Evolutionary conservation across 164 flowering plant genomes (phyloP).

Genomic region (Santalum album): DNA sequence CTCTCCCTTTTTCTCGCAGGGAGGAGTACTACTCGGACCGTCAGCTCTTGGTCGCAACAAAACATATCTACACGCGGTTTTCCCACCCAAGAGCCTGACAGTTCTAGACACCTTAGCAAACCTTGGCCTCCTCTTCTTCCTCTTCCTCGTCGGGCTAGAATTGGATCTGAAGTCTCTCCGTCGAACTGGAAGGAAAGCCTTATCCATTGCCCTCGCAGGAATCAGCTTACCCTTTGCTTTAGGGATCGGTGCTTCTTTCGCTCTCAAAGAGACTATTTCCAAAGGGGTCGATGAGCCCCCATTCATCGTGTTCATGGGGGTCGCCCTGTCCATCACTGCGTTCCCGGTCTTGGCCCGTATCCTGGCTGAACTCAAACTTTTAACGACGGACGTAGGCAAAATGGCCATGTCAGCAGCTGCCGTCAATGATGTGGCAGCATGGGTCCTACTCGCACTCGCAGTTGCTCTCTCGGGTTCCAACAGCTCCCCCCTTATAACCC

Average conservation of each 20-base stretch:
- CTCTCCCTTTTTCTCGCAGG: too few species aligned
- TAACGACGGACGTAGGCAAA: conserved; percentile 25
- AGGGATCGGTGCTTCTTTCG: neutral
- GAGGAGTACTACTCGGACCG: neutral
- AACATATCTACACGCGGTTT: neutral
- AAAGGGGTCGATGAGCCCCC: neutral
- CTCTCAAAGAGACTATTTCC: neutral
- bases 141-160: neutral
- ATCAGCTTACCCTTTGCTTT: neutral
- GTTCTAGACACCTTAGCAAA: conserved; percentile 9
- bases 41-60: neutral
- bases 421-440: conserved; percentile 31
- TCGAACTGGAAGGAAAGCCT: neutral
- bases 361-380: conserved; percentile 32
- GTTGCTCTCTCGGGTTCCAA: conserved; percentile 17
- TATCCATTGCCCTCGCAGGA: neutral
- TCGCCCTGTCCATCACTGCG: neutral
- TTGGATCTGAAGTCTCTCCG: neutral
- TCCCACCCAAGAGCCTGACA: neutral
- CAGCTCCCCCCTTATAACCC: conserved; percentile 22
- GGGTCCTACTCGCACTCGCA: conserved; percentile 22
- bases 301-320: neutral
- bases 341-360: conserved; percentile 30
- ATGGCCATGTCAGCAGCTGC: conserved; percentile 34
- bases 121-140: conserved; percentile 19